These are phyloP conservation scores for Cyclostephanos invisitatus DNA, from an alignment of 108 stramenopile species.

Conservation along the genomic window DNA sequence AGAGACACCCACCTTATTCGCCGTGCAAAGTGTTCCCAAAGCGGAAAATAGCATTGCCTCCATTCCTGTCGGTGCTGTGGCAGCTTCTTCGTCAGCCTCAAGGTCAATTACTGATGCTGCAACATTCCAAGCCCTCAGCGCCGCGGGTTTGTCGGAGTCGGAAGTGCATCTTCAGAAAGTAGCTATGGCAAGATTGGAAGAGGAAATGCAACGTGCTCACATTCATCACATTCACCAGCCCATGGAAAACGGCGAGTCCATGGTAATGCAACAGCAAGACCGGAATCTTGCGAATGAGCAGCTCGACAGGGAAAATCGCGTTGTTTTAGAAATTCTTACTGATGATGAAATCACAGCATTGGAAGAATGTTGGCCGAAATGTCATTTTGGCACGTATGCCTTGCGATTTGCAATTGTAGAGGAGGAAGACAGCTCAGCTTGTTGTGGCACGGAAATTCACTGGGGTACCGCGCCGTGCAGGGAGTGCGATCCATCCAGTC, in stretches of 20 bases:
- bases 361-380: constrained; percentile 61
- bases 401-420: constrained; percentile 54
- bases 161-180: constrained; percentile 64
- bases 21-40: constrained; percentile 8
- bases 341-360: constrained; percentile 73
- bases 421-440: constrained; percentile 11
- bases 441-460: constrained; percentile 30
- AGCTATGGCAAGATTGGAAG: constrained; percentile 63
- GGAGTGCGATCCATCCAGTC: constrained; percentile 70
- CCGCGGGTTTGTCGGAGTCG: constrained; percentile 60
- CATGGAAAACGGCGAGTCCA: constrained; percentile 2
- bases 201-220: constrained; percentile 31
- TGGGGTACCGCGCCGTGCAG: constrained; percentile 71
- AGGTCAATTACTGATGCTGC: constrained; percentile 35
- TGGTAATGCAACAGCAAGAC: constrained; percentile 5
- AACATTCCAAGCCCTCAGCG: constrained; percentile 56
- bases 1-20: constrained; percentile 56
- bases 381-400: constrained; percentile 41
- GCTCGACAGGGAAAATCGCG: constrained; percentile 79
- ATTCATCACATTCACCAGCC: constrained; percentile 14
- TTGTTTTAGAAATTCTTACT: constrained; percentile 80
- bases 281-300: constrained; percentile 52
- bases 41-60: constrained; percentile 8
- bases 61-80: constrained; percentile 45
- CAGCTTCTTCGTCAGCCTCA: constrained; percentile 13